phyloP scores from a whole-genome alignment of 73 alveolate species.

The Paramecium sexaurelia region DNA sequence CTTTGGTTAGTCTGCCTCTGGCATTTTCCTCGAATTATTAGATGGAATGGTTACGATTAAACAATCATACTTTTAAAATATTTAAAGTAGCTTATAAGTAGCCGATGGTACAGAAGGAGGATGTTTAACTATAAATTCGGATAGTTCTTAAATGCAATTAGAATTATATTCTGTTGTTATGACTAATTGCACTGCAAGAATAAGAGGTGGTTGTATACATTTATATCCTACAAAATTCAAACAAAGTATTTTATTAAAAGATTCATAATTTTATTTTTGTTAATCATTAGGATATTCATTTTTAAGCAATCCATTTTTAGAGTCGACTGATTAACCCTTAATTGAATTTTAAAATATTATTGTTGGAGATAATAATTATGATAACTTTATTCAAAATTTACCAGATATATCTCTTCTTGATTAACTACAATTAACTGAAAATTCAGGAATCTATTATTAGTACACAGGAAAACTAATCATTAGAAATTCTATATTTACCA shows the following conservation, averaged over 20 bases:
- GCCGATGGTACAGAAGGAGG: conserved; percentile 24
- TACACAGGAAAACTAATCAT: conserved; percentile 1
- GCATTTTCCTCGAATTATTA: background rate
- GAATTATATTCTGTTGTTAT: background rate
- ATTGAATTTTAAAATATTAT: background rate
- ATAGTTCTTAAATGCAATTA: background rate
- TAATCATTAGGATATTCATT: background rate
- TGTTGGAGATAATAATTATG: background rate
- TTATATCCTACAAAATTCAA: background rate
- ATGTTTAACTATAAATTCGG: conserved; percentile 30
- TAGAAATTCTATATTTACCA: background rate
- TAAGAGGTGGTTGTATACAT: conserved; percentile 35
- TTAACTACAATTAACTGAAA: background rate
- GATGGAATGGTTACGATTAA: background rate
- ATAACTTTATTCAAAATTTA: background rate
- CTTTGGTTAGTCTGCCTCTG: conserved; percentile 7
- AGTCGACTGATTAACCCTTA: background rate
- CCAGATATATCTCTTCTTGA: background rate
- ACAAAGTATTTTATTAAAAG: background rate
- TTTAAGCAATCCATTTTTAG: background rate
- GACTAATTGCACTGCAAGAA: conserved; percentile 21
- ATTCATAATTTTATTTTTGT: background rate
- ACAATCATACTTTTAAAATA: background rate
- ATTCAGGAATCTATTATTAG: background rate
- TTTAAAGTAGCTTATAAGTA: background rate